Base-by-base conservation (phyloP, 768 basidiomycete genomes). In the Tylopilus rubrobrunneus region DNA sequence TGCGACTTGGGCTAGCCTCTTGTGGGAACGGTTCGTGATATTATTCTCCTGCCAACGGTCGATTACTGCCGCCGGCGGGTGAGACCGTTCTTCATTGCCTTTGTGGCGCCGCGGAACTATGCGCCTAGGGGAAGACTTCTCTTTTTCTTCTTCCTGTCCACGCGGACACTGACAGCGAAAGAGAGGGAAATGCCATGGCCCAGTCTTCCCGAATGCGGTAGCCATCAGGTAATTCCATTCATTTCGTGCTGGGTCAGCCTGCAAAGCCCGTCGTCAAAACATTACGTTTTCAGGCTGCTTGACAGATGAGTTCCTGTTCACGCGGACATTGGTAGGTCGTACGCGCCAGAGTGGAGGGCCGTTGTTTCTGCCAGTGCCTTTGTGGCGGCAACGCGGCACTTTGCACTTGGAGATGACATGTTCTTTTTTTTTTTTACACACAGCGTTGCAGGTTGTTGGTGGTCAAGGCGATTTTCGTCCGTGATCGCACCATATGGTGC, bases 301-400 rank as follows among this genome's bases (percentile, higher is more conserved):
- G 19, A 19, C 19, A 19, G 19, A 19, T 19, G 19, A 19, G 19
- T 19, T 19, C 29, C 5, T 29, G 29, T 9, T 29, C 29, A 29
- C 29, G 29, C 29, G 29, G 29, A 29, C 9, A 29, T 29, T 29
- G 29, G 29, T 29, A 9, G 29, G 29, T 29, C 29, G 29, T 29
- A 29, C 29, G 29, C 29, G 29, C 29, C 29, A 29, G 9, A 9
- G 29, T 19, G 19, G 19, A 19, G 19, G 25, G 25, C 25, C 25
- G 25, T 25, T 25, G 5, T 25, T 25, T 25, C 25, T 25, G 31
- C 36, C 36, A 37, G 2, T 5, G n/a, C 10, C 55, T 17, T 51
- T 40, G 34, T 60, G 50, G 44, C 49, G 47, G 44, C 49, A n/a
- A n/a, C 41, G 3, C 43, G 56, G 51, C 53, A 53, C 43, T n/a